These are phyloP conservation scores for Boletus vermiculosoides DNA, from an alignment of 768 basidiomycete species.

Conservation along the genomic window DNA sequence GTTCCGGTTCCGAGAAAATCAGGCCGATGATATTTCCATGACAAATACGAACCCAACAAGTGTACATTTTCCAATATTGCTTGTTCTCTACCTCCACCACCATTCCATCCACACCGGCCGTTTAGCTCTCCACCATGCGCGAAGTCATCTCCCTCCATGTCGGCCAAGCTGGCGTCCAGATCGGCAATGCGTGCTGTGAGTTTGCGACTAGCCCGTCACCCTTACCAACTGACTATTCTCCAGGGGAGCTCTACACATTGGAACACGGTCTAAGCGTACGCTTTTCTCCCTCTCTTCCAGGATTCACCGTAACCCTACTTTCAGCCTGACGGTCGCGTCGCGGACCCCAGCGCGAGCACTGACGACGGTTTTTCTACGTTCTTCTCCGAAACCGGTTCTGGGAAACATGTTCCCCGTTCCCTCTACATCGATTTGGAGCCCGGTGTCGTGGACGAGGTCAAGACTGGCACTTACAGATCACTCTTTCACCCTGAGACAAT, in stretches of 20 bases:
- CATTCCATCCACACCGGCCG: neutral
- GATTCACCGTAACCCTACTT: conserved; percentile 14
- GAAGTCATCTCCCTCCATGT: conserved; percentile 97
- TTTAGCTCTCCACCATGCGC: conserved; percentile 52
- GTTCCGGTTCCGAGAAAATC: conserved; percentile 1
- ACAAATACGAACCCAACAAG: conserved; percentile 20
- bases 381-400: conserved; percentile 92
- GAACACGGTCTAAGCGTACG: conserved; percentile 95
- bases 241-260: conserved; percentile 97
- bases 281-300: conserved; percentile 13
- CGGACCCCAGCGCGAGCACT: conserved; percentile 47
- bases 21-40: conserved; percentile 26
- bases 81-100: conserved; percentile 18
- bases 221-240: conserved; percentile 16
- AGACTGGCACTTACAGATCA: conserved; percentile 85
- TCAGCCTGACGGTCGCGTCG: conserved; percentile 89
- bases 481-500: conserved; percentile 98
- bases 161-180: conserved; percentile 95
- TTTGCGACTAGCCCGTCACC: conserved; percentile 16
- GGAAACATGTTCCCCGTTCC: conserved; percentile 95
- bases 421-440: conserved; percentile 97
- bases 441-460: conserved; percentile 93
- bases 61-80: neutral
- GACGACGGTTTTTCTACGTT: conserved; percentile 96
- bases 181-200: conserved; percentile 95